Percentiles rank a stretch among this genome's conserved stretches.
phyloP scores from a whole-genome alignment of 306 rosid species.

The Dalbergia cultrata region DNA sequence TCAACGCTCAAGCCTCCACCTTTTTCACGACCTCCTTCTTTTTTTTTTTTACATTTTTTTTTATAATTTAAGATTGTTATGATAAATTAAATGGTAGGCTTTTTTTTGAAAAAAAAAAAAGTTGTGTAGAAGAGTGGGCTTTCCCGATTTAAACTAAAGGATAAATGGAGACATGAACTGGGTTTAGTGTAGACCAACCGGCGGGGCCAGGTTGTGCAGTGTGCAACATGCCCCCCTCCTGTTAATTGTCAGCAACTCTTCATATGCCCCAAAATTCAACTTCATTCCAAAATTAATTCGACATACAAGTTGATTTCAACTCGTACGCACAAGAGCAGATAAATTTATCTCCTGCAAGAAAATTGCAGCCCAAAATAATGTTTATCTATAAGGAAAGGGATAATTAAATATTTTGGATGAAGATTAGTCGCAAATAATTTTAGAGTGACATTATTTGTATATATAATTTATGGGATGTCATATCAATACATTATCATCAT shows the following conservation, averaged over 20 bases:
- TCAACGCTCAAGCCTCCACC: neutral
- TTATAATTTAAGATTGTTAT: neutral
- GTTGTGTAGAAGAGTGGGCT: neutral
- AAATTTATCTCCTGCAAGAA: no score
- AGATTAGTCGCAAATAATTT: no score
- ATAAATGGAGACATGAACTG: neutral
- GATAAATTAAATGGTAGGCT: neutral
- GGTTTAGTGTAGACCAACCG: slow-evolving; percentile 11
- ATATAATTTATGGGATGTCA: no score
- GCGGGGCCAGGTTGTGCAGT: slow-evolving; percentile 4
- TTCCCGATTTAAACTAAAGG: neutral
- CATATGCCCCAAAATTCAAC: neutral
- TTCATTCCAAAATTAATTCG: neutral
- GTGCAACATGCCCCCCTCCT: neutral
- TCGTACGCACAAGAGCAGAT: neutral
- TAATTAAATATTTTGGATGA: no score
- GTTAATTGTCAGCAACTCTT: neutral
- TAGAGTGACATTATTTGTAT: no score
- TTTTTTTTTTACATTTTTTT: neutral
- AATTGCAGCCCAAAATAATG: no score
- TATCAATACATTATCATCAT: no score
- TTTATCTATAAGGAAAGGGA: no score
- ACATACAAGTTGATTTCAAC: neutral
- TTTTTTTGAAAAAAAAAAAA: neutral
- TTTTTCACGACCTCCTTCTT: neutral